Evolutionary conservation across 352 stramenopile genomes (phyloP).

Genomic region (Pythium phragmiticola): DNA sequence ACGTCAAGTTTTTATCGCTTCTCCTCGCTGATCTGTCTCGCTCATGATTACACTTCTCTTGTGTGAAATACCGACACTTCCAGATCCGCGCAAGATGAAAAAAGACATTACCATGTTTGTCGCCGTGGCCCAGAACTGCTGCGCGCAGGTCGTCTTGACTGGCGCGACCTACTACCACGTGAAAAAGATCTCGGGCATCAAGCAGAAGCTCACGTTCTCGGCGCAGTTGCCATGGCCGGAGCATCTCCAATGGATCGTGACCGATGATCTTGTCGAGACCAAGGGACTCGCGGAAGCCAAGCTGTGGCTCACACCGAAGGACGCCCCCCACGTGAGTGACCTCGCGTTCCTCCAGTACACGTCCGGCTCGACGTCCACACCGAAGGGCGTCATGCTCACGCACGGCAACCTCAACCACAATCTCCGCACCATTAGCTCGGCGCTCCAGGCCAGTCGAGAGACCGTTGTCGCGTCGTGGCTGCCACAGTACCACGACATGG

Average conservation of each 20-base stretch:
- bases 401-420: slow-evolving; percentile 98
- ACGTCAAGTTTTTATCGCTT: neutral
- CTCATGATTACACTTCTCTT: neutral
- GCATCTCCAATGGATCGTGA: slow-evolving; percentile 85
- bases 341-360: slow-evolving; percentile 99
- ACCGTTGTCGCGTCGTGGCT: slow-evolving; percentile 98
- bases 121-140: slow-evolving; percentile 89
- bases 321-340: slow-evolving; percentile 42
- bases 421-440: slow-evolving; percentile 93
- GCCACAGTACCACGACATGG: slow-evolving; percentile 99
- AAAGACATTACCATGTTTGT: slow-evolving; percentile 97
- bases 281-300: slow-evolving; percentile 39
- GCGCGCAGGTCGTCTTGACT: slow-evolving; percentile 93
- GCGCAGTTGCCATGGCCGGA: slow-evolving; percentile 79
- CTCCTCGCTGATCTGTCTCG: neutral
- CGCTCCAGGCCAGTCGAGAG: slow-evolving; percentile 81
- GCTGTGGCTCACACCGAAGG: slow-evolving; percentile 38
- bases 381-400: slow-evolving; percentile 98
- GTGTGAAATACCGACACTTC: no score
- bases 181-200: slow-evolving; percentile 91
- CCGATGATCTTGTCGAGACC: slow-evolving; percentile 62
- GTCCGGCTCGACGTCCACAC: slow-evolving; percentile 96
- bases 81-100: slow-evolving; percentile 93
- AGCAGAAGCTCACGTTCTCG: slow-evolving; percentile 80
- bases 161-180: slow-evolving; percentile 91